A percentile compares a stretch with the other conserved stretches of the same genome.
Conservation (phyloP, 108 stramenopile species). For the Fragilariopsis cylindrus region DNA sequence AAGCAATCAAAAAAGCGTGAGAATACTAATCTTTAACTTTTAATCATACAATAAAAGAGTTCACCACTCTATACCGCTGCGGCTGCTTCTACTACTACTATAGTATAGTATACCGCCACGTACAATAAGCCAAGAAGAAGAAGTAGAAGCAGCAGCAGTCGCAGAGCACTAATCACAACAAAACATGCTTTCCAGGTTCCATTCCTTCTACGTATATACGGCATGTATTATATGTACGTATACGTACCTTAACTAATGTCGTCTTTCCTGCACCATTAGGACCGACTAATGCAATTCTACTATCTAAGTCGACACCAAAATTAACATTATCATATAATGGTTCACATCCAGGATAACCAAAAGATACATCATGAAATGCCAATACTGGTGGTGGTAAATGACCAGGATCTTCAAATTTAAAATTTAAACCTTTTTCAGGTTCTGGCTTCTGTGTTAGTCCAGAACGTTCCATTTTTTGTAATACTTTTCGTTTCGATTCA, state of each 20-base stretch:
- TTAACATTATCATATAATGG: slow-evolving; percentile 91
- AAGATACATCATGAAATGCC: slow-evolving; percentile 94
- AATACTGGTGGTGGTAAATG: slow-evolving; percentile 97
- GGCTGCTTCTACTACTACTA: no score
- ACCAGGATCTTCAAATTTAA: slow-evolving; percentile 94
- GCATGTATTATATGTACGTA: no score
- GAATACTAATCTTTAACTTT: no score
- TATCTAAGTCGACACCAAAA: slow-evolving; percentile 98
- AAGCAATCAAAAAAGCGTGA: no score
- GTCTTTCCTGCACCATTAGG: slow-evolving; percentile 92
- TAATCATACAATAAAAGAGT: no score
- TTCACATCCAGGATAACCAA: slow-evolving; percentile 96
- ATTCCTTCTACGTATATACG: no score
- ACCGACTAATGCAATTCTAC: slow-evolving; percentile 93
- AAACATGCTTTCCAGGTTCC: no score
- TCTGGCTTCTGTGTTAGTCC: slow-evolving; percentile 97
- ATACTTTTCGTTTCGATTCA: slow-evolving; percentile 86
- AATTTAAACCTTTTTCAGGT: slow-evolving; percentile 92
- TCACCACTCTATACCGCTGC: no score
- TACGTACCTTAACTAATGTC: slow-evolving; percentile 12
- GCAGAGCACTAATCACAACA: no score
- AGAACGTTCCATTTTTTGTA: slow-evolving; percentile 94
- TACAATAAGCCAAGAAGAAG: no score
- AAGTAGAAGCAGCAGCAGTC: no score
- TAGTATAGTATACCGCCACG: no score